These are phyloP conservation scores for Cadophora gregata DNA, from an alignment of 2,329 filamentous ascomycete species.

Conservation along the genomic window DNA sequence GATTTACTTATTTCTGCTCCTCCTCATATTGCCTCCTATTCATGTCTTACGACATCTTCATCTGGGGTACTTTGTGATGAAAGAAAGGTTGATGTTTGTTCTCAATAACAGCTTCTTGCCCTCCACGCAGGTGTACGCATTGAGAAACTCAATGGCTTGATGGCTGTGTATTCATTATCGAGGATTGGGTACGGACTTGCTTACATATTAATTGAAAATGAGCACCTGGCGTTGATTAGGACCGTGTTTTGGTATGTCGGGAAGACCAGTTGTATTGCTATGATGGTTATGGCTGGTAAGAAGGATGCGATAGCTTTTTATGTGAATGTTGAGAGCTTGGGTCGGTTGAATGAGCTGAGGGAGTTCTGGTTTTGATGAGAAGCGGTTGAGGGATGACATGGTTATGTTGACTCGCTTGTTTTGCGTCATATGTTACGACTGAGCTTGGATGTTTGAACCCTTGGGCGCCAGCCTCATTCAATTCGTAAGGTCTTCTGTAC, in stretches of 20 bases:
- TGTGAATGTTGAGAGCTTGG: not conserved
- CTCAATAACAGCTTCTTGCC: constrained; percentile 46
- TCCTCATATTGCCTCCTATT: not conserved
- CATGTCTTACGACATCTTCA: not conserved
- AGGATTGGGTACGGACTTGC: constrained; percentile 49
- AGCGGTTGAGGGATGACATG: too few relatives aligned
- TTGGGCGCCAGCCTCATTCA: too few relatives aligned
- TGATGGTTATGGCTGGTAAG: constrained; percentile 45
- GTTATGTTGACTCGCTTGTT: not conserved
- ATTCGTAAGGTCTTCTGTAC: too few relatives aligned
- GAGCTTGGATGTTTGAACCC: too few relatives aligned
- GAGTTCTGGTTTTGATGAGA: not conserved
- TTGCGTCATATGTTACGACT: not conserved
- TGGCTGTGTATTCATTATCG: constrained; percentile 49
- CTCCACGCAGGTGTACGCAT: constrained; percentile 48
- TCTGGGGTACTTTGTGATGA: too few relatives aligned
- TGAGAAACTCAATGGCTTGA: constrained; percentile 47
- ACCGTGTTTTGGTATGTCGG: constrained; percentile 51
- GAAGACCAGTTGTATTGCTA: constrained; percentile 49
- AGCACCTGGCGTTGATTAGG: constrained; percentile 46
- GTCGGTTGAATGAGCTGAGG: not conserved
- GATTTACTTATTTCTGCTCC: not conserved
- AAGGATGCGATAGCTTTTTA: constrained; percentile 32
- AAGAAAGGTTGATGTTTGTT: not conserved
- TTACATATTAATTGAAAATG: constrained; percentile 50